These are phyloP conservation scores for Maudiozyma bulderi DNA, from an alignment of 805 yeast species.

Conservation along the genomic window DNA sequence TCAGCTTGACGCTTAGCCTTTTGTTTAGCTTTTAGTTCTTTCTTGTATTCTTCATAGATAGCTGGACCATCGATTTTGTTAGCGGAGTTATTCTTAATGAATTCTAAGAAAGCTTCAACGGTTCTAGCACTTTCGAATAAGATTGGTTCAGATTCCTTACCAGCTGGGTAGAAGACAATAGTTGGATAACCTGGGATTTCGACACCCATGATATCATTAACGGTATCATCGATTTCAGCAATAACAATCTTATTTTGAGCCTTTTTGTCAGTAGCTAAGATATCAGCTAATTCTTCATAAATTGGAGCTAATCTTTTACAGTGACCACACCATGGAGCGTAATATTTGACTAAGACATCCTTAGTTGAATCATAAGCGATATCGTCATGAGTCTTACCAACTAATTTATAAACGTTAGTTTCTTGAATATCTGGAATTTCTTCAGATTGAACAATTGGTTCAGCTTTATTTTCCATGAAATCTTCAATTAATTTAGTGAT, in stretches of 20 bases:
- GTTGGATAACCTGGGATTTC: constrained; percentile 90
- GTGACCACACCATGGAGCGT: constrained; percentile 98
- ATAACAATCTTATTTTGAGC: constrained; percentile 49
- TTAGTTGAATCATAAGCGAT: constrained; percentile 47
- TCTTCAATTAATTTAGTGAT: constrained; percentile 55
- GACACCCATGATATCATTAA: constrained; percentile 70
- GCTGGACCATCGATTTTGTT: constrained; percentile 47
- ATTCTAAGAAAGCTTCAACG: constrained; percentile 57
- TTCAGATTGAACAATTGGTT: constrained; percentile 75
- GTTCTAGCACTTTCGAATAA: constrained; percentile 65
- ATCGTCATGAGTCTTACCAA: constrained; percentile 73
- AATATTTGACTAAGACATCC: constrained; percentile 80
- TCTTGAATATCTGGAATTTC: constrained; percentile 78
- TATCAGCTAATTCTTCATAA: constrained; percentile 76
- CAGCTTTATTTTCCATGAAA: constrained; percentile 52
- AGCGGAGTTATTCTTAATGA: constrained; percentile 61
- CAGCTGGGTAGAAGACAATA: constrained; percentile 82
- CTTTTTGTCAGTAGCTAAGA: constrained; percentile 44
- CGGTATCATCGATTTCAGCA: constrained; percentile 85
- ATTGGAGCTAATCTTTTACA: constrained; percentile 86
- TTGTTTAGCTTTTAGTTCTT: constrained; percentile 12
- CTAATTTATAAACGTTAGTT: constrained; percentile 62
- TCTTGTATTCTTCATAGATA: constrained; percentile 19
- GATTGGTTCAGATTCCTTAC: constrained; percentile 57
- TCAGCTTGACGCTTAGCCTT: constrained; percentile 10